Evolutionary conservation across 2,329 filamentous ascomycete species (phyloP).

Genomic region (Exophiala sp.): DNA sequence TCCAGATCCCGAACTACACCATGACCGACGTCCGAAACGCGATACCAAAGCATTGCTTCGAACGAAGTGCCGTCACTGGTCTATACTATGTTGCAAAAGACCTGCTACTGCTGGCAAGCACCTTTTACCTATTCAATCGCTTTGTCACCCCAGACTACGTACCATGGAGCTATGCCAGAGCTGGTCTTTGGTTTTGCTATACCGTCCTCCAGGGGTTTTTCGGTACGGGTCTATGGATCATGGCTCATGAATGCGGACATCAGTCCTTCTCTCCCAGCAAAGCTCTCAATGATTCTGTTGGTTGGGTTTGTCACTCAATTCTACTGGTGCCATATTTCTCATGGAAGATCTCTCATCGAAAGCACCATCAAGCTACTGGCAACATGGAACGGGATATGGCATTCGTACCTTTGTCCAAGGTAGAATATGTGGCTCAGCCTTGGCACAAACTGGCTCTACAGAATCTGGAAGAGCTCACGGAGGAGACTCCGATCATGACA

Average conservation of each 20-base stretch:
- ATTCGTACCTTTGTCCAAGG: slow-evolving; percentile 88
- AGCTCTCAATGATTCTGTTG: slow-evolving; percentile 83
- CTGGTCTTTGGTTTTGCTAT: slow-evolving; percentile 61
- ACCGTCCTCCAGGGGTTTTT: slow-evolving; percentile 88
- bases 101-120: slow-evolving; percentile 64
- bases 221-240: slow-evolving; percentile 89
- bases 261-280: slow-evolving; percentile 91
- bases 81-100: slow-evolving; percentile 84
- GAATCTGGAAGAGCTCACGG: slow-evolving; percentile 81
- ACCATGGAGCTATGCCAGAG: slow-evolving; percentile 65
- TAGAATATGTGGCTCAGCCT: slow-evolving; percentile 71
- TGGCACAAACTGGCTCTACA: slow-evolving; percentile 63
- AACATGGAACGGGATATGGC: slow-evolving; percentile 99
- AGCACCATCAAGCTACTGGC: slow-evolving; percentile 99
- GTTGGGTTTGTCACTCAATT: slow-evolving; percentile 84
- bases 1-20: slow-evolving; percentile 89
- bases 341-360: slow-evolving; percentile 98
- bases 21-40: slow-evolving; percentile 97
- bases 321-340: slow-evolving; percentile 96
- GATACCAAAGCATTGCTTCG: slow-evolving; percentile 95
- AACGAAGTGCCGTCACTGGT: slow-evolving; percentile 74
- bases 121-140: slow-evolving; percentile 85
- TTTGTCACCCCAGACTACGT: slow-evolving; percentile 83
- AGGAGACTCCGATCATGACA: slow-evolving; percentile 89
- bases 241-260: slow-evolving; percentile 97